Percentiles rank a stretch among this genome's conserved stretches.
phyloP scores from a whole-genome alignment of 2,329 filamentous ascomycete genomes.

The Alternaria triticina region DNA sequence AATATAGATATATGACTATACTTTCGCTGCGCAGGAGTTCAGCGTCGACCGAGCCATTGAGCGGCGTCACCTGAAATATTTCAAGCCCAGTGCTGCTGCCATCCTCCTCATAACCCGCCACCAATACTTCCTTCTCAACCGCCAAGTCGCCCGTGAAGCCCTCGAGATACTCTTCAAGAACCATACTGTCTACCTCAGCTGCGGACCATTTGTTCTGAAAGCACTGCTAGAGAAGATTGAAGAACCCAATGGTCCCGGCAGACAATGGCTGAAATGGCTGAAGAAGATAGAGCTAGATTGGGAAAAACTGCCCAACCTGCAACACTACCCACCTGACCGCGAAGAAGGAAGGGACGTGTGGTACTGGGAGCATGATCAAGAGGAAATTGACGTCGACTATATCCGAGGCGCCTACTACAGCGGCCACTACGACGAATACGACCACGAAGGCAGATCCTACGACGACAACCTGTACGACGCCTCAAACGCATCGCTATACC shows the following conservation, averaged over 20 bases:
- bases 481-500: conserved; percentile 33
- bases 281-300: conserved; percentile 44
- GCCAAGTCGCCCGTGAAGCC: conserved; percentile 43
- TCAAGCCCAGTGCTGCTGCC: conserved; percentile 37
- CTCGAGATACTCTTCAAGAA: conserved; percentile 44
- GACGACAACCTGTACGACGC: conserved; percentile 46
- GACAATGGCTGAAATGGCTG: conserved; percentile 40
- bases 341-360: conserved; percentile 30
- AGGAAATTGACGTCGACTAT: conserved; percentile 39
- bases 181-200: conserved; percentile 43
- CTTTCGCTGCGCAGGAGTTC: conserved; percentile 31
- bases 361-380: conserved; percentile 32
- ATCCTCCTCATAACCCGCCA: conserved; percentile 45
- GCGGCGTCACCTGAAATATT: conserved; percentile 42
- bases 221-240: conserved; percentile 37
- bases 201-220: conserved; percentile 45
- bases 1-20: conserved; percentile 40
- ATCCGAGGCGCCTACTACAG: conserved; percentile 32
- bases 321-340: conserved; percentile 38
- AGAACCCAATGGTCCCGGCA: conserved; percentile 26
- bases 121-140: conserved; percentile 43
- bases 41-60: conserved; percentile 40
- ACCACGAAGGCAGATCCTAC: conserved; percentile 43
- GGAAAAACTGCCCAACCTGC: conserved; percentile 44
- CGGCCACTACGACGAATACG: conserved; percentile 42